Base-by-base conservation (phyloP, 768 basidiomycete species). In the Mycena metata region DNA sequence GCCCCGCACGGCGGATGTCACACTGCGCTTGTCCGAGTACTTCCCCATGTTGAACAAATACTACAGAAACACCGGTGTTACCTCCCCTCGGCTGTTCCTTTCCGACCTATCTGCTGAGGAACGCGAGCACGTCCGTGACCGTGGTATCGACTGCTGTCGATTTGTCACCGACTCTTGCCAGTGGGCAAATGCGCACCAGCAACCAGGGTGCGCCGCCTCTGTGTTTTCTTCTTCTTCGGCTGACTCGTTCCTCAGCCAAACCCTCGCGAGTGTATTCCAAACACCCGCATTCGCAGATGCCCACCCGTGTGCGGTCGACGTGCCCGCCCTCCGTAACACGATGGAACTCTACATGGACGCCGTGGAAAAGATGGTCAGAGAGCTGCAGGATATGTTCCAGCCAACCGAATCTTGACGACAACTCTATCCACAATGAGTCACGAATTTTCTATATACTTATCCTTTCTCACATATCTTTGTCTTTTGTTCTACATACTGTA, bases 301-400 rank as follows among this genome's bases (percentile, higher is more conserved):
- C 6, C 57, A 58, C 55, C 67, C 70, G n/a, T 68, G 63, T 36
- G 3, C 19, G 35, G 12, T 65, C 13, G 0, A 19, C 10, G 11
- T 51, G 21, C 23, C 26, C 9, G 1, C 11, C 1, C 66, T 71
- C 19, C 46, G 60, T 2, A 5, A 17, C 7, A 23, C 41, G 17
- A 54, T 67, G 58, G 46, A 57, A 13, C 52, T 24, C n/a, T 71
- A 71, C 26, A 47, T 63, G 39, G 36, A 21, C 1, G 21, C 26
- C 2, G 63, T 71, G 10, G 58, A 65, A 42, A 19, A 13, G 11
- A 65, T 65, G 66, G 63, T 71, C 15, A n/a, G 15, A n/a, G 63
- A 66, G 49, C 59, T 71, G 52, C 62, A 67, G 50, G 63, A 45
- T 7, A 71, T 71, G 47, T 65, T 71, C 50, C 66, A 60, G 13